Base-by-base conservation (phyloP, 495 filamentous ascomycete genomes). In the Xylaria longipes region DNA sequence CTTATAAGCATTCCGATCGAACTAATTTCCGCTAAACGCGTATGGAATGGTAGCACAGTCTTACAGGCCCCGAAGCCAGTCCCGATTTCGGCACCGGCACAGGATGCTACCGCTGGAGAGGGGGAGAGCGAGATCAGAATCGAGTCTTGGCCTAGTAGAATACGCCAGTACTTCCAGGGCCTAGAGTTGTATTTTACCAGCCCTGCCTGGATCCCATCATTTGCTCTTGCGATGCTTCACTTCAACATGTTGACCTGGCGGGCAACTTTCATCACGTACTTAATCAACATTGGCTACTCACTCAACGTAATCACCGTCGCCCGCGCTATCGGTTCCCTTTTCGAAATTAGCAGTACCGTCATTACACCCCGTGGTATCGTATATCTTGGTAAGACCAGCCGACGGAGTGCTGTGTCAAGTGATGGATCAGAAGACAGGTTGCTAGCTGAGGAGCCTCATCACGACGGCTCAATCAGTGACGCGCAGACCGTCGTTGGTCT, bases 211-310 rank as follows among this genome's bases (percentile, higher is more conserved):
- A 72, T 88, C 1, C 84, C 89, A 3, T 90, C 88, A 0, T 80
- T 88, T 22, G 82, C 87, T 3, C 74, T 90, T 14, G 83, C 85
- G 14, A 76, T 90, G 5, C 80, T 90, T 8, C 88, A 91, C 71
- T 80, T 90, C 54, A 90, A 88, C 2, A 87, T 89, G 17, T 79
- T 91, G n/a, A 85, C 86, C 5, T 91, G 89, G 71, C 81, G 83
- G 2, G 82, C 84, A 1, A 88, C 87, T 12, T 89, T 91, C 81
- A 82, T 89, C 70, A 89, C 88, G 1, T 90, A 89, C 70, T 77
- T 91, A 17, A 82, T 91, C 6, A 82, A 83, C 45, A 82, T 82
- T 12, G 87, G 88, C 5, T 89, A 88, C 71, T 87, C 78, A 11
- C 76, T 87, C 1, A 78, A 87, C 37, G 75, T 84, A 17, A 85